Evolutionary conservation across 73 alveolate genomes (phyloP).

Genomic region (Stentor roeselii): DNA sequence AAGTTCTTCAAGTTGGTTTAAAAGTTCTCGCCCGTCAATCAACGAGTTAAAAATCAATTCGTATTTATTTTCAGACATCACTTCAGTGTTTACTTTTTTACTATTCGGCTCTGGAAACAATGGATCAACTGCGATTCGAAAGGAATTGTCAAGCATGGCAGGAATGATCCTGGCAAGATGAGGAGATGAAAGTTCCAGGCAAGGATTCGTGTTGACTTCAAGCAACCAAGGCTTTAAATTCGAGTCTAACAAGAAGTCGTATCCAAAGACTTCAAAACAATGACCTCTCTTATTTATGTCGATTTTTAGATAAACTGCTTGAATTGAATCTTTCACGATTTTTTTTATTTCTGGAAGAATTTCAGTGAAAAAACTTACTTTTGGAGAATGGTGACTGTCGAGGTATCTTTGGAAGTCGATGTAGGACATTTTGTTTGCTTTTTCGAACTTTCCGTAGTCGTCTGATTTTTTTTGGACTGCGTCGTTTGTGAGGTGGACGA

Average conservation of each 20-base stretch:
- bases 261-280: slow-evolving; percentile 92
- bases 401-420: slow-evolving; percentile 30
- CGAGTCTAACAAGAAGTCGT: slow-evolving; percentile 84
- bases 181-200: slow-evolving; percentile 86
- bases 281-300: slow-evolving; percentile 62
- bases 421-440: slow-evolving; percentile 55
- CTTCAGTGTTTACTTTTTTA: background rate
- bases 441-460: slow-evolving; percentile 67
- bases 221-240: slow-evolving; percentile 76
- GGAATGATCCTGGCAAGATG: slow-evolving; percentile 70
- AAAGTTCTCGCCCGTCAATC: background rate
- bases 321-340: background rate
- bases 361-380: background rate
- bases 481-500: slow-evolving; percentile 68
- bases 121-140: slow-evolving; percentile 68
- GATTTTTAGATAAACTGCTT: slow-evolving; percentile 68
- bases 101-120: slow-evolving; percentile 31
- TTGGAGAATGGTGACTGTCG: background rate
- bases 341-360: background rate
- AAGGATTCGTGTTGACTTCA: slow-evolving; percentile 89
- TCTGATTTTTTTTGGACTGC: slow-evolving; percentile 64
- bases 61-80: background rate
- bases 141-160: slow-evolving; percentile 87
- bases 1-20: background rate
- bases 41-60: background rate